phyloP scores from a whole-genome alignment of 192 early-diverging fungal genomes.

The Coemansia sp. region DNA sequence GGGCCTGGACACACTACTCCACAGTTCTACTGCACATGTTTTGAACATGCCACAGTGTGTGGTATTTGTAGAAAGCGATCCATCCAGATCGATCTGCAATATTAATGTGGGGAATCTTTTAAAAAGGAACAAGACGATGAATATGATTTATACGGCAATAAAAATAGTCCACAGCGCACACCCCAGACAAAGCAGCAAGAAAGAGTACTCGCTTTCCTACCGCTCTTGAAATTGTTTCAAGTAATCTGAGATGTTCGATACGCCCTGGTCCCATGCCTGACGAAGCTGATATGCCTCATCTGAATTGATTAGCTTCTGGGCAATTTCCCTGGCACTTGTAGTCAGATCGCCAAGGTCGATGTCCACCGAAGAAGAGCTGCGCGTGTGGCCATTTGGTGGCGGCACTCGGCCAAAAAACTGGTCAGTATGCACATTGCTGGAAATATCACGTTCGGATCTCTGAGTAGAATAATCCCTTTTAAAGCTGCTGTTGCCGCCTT shows the following conservation, averaged over 20 bases:
- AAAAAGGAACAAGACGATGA: neutral
- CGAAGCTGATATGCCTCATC: slow-evolving; percentile 53
- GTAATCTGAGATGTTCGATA: slow-evolving; percentile 46
- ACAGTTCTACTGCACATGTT: slow-evolving; percentile 2
- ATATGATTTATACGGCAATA: neutral
- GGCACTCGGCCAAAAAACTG: slow-evolving; percentile 87
- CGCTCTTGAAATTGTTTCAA: slow-evolving; percentile 51
- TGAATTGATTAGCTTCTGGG: slow-evolving; percentile 54
- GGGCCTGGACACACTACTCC: neutral
- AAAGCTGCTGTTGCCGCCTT: neutral
- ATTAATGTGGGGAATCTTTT: neutral
- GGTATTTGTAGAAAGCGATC: neutral
- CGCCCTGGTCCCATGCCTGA: slow-evolving; percentile 52
- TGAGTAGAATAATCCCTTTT: neutral
- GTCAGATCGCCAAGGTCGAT: slow-evolving; percentile 56
- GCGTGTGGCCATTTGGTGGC: slow-evolving; percentile 58
- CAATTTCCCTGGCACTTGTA: slow-evolving; percentile 54
- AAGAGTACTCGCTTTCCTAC: slow-evolving; percentile 6
- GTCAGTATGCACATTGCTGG: slow-evolving; percentile 56
- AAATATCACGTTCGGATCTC: neutral
- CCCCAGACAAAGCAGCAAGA: neutral
- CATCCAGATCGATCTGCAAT: neutral
- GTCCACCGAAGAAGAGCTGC: slow-evolving; percentile 78
- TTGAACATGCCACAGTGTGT: neutral
- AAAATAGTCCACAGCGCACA: neutral